A percentile compares a stretch with the other conserved stretches of the same genome.
Conservation (phyloP, 192 early-diverging fungal species). For the Spinellus fusiger region DNA sequence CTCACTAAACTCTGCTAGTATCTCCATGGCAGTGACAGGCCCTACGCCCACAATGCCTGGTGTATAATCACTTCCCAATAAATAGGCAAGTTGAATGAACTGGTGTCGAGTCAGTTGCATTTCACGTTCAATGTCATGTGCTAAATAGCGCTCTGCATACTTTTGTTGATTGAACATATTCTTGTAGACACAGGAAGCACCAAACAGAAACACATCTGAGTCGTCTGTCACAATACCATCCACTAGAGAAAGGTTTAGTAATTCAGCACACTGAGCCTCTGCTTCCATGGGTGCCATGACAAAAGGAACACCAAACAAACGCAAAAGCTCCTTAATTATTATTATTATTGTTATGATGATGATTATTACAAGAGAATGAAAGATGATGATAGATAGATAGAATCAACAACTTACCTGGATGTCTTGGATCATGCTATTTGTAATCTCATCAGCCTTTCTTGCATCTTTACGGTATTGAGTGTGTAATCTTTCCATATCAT, state of each 20-base stretch:
- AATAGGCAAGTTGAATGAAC: conserved; percentile 77
- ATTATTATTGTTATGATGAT: neutral
- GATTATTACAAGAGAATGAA: neutral
- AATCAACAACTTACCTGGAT: conserved; percentile 39
- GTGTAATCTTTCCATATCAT: conserved; percentile 47
- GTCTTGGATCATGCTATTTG: conserved; percentile 68
- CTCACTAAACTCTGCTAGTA: conserved; percentile 63
- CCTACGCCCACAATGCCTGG: conserved; percentile 84
- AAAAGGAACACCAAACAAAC: conserved; percentile 92
- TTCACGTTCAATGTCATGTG: conserved; percentile 54
- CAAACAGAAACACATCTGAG: conserved; percentile 96
- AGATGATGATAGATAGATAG: neutral
- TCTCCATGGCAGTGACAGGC: conserved; percentile 83
- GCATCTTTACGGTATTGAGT: conserved; percentile 47
- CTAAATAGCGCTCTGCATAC: conserved; percentile 81
- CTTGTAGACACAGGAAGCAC: conserved; percentile 71
- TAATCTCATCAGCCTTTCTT: conserved; percentile 58
- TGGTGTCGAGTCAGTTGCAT: conserved; percentile 64
- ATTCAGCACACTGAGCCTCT: conserved; percentile 90
- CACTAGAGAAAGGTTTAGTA: conserved; percentile 55
- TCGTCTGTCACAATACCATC: conserved; percentile 98
- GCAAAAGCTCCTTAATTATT: conserved; percentile 58
- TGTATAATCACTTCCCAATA: conserved; percentile 98
- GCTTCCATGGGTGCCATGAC: conserved; percentile 94
- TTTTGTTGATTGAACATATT: conserved; percentile 91